Percentiles rank a stretch among this genome's conserved stretches.
These are phyloP conservation scores for Termitomyces titanicus DNA, from an alignment of 768 basidiomycete genomes.

Conservation along the genomic window DNA sequence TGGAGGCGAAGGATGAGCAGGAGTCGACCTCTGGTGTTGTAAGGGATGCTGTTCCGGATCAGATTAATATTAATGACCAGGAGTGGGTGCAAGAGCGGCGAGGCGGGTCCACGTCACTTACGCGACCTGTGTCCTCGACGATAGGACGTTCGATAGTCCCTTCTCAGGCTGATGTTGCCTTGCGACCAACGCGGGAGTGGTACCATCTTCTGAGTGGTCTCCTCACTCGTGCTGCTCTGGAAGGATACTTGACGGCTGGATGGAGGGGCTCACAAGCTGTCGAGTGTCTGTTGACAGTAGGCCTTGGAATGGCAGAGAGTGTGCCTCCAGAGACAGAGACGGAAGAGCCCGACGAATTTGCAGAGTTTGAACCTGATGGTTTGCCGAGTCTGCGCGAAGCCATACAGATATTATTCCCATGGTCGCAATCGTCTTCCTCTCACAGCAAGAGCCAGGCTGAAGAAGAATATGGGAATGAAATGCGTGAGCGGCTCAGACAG, in stretches of 20 bases:
- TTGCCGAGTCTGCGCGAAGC: constrained; percentile 67
- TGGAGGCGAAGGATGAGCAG: constrained; percentile 61
- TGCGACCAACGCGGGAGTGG: constrained; percentile 75
- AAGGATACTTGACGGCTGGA: constrained; percentile 79
- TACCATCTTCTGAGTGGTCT: constrained; percentile 76
- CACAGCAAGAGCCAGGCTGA: constrained; percentile 49
- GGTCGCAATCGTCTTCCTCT: constrained; percentile 32
- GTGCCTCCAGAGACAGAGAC: constrained; percentile 30
- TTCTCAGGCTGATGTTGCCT: constrained; percentile 39
- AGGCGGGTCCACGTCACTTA: constrained; percentile 10
- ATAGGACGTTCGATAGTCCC: constrained; percentile 6
- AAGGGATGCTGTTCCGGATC: constrained; percentile 25
- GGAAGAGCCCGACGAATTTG: constrained; percentile 38
- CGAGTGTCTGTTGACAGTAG: constrained; percentile 71
- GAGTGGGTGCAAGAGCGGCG: constrained; percentile 14
- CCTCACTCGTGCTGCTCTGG: constrained; percentile 77
- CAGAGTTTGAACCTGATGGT: constrained; percentile 71
- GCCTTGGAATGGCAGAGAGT: constrained; percentile 43
- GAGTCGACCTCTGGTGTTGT: constrained; percentile 24
- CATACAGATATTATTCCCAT: constrained; percentile 65
- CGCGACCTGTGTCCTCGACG: constrained; percentile 13
- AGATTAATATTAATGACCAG: constrained; percentile 11
- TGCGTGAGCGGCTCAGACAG: constrained; percentile 66
- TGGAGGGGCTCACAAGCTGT: constrained; percentile 74
- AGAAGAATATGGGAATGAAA: constrained; percentile 70